phyloP scores from a whole-genome alignment of 345 rosid species.

The Citrus glauca region DNA sequence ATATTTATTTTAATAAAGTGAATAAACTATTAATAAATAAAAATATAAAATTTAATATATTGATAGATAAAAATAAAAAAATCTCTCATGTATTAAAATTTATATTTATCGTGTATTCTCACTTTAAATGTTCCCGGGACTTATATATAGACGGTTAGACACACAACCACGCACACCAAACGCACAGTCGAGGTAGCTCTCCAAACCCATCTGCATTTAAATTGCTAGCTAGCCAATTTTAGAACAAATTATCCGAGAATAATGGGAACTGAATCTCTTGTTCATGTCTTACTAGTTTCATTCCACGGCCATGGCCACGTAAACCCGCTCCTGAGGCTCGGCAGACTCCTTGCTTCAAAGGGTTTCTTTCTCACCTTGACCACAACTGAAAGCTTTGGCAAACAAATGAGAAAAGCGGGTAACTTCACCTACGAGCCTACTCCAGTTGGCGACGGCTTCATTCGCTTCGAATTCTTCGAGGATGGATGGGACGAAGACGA shows the following conservation, averaged over 20 bases:
- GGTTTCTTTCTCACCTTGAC: conserved; percentile 74
- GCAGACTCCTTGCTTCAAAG: conserved; percentile 70
- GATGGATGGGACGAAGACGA: conserved; percentile 64
- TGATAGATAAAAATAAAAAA: too few species aligned
- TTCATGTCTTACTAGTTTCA: conserved; percentile 69
- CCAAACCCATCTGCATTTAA: too few species aligned
- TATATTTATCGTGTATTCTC: too few species aligned
- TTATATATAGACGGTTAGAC: too few species aligned
- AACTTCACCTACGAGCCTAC: conserved; percentile 36
- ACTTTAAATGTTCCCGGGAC: too few species aligned
- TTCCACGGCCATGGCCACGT: conserved; percentile 88
- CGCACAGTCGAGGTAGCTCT: too few species aligned
- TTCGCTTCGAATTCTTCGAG: conserved; percentile 66
- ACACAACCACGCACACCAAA: too few species aligned
- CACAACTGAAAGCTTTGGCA: conserved; percentile 44
- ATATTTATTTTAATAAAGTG: too few species aligned
- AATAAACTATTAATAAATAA: too few species aligned
- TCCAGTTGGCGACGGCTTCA: conserved; percentile 59
- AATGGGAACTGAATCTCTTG: conserved; percentile 40
- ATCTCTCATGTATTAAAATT: too few species aligned
- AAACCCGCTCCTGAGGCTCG: conserved; percentile 77
- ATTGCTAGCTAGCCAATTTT: not conserved
- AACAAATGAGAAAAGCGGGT: conserved; percentile 47
- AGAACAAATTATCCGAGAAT: not conserved
- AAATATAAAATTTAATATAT: too few species aligned